These are phyloP conservation scores for Hirschfeldia incana DNA, from an alignment of 345 rosid genomes.

Conservation along the genomic window DNA sequence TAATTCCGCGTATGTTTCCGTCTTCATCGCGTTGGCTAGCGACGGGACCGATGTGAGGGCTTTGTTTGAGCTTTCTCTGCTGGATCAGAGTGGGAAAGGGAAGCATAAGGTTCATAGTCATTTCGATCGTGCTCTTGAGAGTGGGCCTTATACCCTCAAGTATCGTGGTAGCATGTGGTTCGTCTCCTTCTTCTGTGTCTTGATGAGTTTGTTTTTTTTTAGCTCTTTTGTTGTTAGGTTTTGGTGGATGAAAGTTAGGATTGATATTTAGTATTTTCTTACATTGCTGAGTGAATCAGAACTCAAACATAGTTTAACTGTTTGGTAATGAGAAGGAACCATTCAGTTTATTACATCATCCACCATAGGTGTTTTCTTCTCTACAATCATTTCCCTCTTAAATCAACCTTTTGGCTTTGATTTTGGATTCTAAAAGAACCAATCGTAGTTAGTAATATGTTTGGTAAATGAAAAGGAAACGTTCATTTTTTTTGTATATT, in stretches of 20 bases:
- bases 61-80: constrained; percentile 73
- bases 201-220: background rate
- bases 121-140: constrained; percentile 85
- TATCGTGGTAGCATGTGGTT: constrained; percentile 56
- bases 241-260: background rate
- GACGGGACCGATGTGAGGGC: constrained; percentile 94
- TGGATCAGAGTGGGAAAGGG: constrained; percentile 85
- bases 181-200: background rate
- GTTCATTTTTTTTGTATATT: too few species aligned
- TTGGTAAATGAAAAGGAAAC: background rate
- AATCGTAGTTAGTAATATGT: background rate
- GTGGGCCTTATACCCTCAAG: constrained; percentile 92
- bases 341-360: background rate
- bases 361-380: too few species aligned
- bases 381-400: background rate
- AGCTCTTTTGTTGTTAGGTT: background rate
- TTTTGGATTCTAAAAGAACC: background rate
- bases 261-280: too few species aligned
- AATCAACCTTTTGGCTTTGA: background rate
- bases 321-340: background rate
- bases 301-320: background rate
- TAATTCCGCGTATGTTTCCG: constrained; percentile 75
- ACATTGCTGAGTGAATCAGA: too few species aligned
- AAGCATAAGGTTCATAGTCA: constrained; percentile 91
- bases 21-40: constrained; percentile 91